phyloP scores from a whole-genome alignment of 768 basidiomycete genomes.

The Leucocoprinus leucothites region DNA sequence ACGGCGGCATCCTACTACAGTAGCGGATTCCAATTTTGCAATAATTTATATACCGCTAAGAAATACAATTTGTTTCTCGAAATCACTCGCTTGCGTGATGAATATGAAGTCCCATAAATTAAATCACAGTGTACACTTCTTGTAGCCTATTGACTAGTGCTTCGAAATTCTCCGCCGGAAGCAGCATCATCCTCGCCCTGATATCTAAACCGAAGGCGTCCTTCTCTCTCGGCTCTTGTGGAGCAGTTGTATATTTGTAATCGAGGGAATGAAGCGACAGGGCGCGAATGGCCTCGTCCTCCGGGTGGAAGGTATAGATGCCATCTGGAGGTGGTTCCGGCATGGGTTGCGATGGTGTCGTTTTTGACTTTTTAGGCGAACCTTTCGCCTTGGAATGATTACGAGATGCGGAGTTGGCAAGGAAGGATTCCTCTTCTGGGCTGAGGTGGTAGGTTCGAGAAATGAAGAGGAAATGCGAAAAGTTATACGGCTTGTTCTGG shows the following conservation, averaged over 20 bases:
- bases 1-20: background rate
- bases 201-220: conserved; percentile 75
- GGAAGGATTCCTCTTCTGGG: conserved; percentile 59
- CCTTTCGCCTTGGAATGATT: conserved; percentile 38
- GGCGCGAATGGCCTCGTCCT: conserved; percentile 74
- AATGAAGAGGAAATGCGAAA: conserved; percentile 73
- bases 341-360: conserved; percentile 14
- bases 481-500: conserved; percentile 60
- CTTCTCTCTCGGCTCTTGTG: conserved; percentile 43
- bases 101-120: background rate
- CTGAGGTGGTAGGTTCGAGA: conserved; percentile 79
- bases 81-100: background rate
- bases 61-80: background rate
- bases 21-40: background rate
- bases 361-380: conserved; percentile 18
- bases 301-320: conserved; percentile 78
- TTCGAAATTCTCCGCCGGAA: conserved; percentile 29
- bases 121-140: conserved; percentile 4
- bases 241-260: conserved; percentile 47
- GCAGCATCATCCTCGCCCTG: conserved; percentile 63
- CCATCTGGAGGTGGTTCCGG: conserved; percentile 39
- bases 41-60: background rate
- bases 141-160: conserved; percentile 5
- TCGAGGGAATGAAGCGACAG: conserved; percentile 50
- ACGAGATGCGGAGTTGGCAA: conserved; percentile 39